Evolutionary conservation across 163 green algal genomes (phyloP).

Genomic region (Volvox carteri): DNA sequence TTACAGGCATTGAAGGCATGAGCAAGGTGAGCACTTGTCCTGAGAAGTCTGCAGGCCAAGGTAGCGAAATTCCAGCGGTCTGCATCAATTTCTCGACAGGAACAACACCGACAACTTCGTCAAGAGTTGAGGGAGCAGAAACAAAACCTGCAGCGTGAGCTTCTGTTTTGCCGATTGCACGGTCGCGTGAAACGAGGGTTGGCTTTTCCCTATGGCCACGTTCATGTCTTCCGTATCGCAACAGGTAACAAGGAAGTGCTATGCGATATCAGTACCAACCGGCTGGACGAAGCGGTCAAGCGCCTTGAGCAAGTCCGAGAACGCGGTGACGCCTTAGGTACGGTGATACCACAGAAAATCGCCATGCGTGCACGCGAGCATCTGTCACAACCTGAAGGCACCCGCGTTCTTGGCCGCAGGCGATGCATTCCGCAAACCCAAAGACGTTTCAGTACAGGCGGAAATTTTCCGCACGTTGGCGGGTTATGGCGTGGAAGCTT

Average conservation of each 20-base stretch:
- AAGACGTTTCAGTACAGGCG: slow-evolving; percentile 73
- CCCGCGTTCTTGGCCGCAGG: not conserved
- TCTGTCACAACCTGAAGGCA: not conserved
- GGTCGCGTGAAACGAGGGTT: too few species aligned
- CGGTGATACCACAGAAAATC: not conserved
- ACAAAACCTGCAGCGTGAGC: slow-evolving; percentile 2
- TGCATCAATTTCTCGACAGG: not conserved
- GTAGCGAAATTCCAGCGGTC: too few species aligned
- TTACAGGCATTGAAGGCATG: not conserved
- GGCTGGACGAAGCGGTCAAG: not conserved
- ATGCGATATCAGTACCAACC: slow-evolving; percentile 28
- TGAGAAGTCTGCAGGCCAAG: not conserved
- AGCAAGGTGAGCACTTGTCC: not conserved
- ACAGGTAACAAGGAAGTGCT: slow-evolving; percentile 48
- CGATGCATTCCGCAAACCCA: slow-evolving; percentile 48
- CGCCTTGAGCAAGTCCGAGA: not conserved
- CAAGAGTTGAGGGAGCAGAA: slow-evolving; percentile 29
- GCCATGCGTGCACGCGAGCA: not conserved
- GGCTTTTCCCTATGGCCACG: too few species aligned
- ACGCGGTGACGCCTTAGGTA: not conserved
- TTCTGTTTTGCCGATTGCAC: not conserved
- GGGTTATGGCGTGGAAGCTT: slow-evolving; percentile 52
- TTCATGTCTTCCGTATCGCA: not conserved
- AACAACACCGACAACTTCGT: not conserved
- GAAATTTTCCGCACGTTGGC: slow-evolving; percentile 74